Evolutionary conservation across 768 basidiomycete genomes (phyloP).

Genomic region (Holtermannia corniformis): DNA sequence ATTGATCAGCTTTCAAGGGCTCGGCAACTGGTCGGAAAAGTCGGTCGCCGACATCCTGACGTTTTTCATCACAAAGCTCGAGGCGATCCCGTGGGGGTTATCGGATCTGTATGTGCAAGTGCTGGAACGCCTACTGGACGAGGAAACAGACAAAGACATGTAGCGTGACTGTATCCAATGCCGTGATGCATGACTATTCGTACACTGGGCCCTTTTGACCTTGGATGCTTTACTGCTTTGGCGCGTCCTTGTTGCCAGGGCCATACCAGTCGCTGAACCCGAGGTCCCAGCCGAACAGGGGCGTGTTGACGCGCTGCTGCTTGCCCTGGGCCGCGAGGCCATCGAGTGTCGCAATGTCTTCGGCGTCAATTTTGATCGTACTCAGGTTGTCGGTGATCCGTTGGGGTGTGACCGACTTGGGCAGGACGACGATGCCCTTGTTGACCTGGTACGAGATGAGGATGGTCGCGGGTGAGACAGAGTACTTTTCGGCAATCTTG

Average conservation of each 20-base stretch:
- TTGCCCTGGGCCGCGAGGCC: conserved; percentile 22
- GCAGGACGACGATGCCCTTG: conserved; percentile 60
- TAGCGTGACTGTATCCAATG: neutral
- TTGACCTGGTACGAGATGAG: conserved; percentile 65
- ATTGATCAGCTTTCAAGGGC: conserved; percentile 23
- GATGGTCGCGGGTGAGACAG: conserved; percentile 55
- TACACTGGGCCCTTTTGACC: too few relatives aligned
- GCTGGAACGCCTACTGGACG: conserved; percentile 18
- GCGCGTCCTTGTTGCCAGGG: conserved; percentile 4
- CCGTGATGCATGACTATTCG: neutral
- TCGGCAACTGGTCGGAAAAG: conserved; percentile 18
- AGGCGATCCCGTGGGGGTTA: conserved; percentile 27
- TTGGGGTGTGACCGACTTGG: conserved; percentile 64
- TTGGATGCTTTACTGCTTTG: too few relatives aligned
- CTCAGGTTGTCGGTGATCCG: conserved; percentile 42
- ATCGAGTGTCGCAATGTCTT: conserved; percentile 23
- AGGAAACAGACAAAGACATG: conserved; percentile 5
- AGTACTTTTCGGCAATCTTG: conserved; percentile 56
- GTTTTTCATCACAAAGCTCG: conserved; percentile 23
- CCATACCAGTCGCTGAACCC: conserved; percentile 25
- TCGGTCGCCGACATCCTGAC: conserved; percentile 11
- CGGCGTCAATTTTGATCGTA: conserved; percentile 15
- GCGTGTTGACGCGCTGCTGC: conserved; percentile 23
- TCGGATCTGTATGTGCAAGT: conserved; percentile 24
- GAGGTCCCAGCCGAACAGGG: conserved; percentile 17